Evolutionary conservation across 164 flowering plant genomes (phyloP).

Genomic region (Vitis labrusca): DNA sequence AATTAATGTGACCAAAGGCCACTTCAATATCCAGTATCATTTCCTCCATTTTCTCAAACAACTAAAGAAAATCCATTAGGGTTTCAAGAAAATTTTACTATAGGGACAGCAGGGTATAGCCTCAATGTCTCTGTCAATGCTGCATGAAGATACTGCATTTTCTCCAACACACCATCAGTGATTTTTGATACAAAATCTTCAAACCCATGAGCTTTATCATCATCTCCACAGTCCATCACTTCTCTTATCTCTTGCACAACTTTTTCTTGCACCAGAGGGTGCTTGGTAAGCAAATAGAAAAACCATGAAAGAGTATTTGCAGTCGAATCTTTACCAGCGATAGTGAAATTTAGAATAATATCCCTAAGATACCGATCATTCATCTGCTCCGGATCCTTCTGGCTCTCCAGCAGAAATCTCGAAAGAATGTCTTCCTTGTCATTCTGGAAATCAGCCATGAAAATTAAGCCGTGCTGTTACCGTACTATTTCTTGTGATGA

Average conservation of each 20-base stretch:
- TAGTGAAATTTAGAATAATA: slow-evolving; percentile 54
- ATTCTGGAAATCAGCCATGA: slow-evolving; percentile 17
- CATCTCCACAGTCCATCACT: slow-evolving; percentile 4
- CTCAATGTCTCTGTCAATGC: slow-evolving; percentile 75
- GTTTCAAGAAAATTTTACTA: slow-evolving; percentile 5
- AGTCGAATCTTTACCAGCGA: slow-evolving; percentile 68
- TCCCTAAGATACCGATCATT: slow-evolving; percentile 60
- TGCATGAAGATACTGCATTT: slow-evolving; percentile 82
- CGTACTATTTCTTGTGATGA: too few relatives aligned
- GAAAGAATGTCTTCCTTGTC: slow-evolving; percentile 62
- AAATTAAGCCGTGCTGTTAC: not conserved
- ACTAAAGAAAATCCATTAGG: not conserved
- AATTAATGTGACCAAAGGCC: too few relatives aligned
- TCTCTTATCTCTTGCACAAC: slow-evolving; percentile 46
- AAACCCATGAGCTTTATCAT: slow-evolving; percentile 4
- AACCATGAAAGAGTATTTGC: slow-evolving; percentile 74
- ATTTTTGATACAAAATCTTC: slow-evolving; percentile 35
- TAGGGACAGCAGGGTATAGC: slow-evolving; percentile 76
- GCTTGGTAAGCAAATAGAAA: slow-evolving; percentile 62
- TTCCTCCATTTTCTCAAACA: too few relatives aligned
- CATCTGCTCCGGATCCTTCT: slow-evolving; percentile 49
- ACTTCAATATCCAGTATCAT: too few relatives aligned
- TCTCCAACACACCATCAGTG: slow-evolving; percentile 51
- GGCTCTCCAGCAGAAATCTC: slow-evolving; percentile 53
- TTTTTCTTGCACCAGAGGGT: slow-evolving; percentile 62